These are phyloP conservation scores for Teunomyces gatunensis DNA, from an alignment of 805 yeast genomes.

Conservation along the genomic window DNA sequence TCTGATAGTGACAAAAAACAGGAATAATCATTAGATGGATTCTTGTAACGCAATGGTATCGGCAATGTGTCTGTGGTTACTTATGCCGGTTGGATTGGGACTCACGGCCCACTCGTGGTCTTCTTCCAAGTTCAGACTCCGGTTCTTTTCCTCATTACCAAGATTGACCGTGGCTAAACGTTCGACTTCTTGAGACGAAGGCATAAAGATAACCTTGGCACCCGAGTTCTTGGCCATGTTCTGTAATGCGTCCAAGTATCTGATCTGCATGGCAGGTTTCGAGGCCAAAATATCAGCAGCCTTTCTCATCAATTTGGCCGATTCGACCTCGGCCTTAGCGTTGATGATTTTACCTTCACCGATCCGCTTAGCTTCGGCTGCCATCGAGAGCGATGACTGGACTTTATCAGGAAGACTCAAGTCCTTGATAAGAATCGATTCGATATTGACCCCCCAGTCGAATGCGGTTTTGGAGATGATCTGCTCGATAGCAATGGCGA, in stretches of 20 bases:
- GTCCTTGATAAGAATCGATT: conserved; percentile 67
- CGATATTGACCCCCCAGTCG: conserved; percentile 71
- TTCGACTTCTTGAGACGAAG: conserved; percentile 46
- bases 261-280: conserved; percentile 74
- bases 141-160: conserved; percentile 7
- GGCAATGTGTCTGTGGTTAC: conserved; percentile 10
- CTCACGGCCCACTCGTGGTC: conserved; percentile 22
- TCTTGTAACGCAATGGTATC: conserved; percentile 34
- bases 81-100: conserved; percentile 7
- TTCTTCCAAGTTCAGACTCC: conserved; percentile 18
- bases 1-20: too few species aligned
- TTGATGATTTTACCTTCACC: conserved; percentile 76
- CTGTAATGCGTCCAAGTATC: conserved; percentile 78
- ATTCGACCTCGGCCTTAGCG: conserved; percentile 73
- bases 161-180: conserved; percentile 30
- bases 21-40: conserved; percentile 14
- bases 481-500: conserved; percentile 61
- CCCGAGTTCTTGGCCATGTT: conserved; percentile 61
- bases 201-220: conserved; percentile 75
- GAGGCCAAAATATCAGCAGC: conserved; percentile 75
- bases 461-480: conserved; percentile 60
- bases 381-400: conserved; percentile 62
- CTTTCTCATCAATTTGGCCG: conserved; percentile 73
- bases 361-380: conserved; percentile 72
- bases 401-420: conserved; percentile 53